These are phyloP conservation scores for Atkinsonella hypoxylon DNA, from an alignment of 2,329 filamentous ascomycete genomes.

Conservation along the genomic window DNA sequence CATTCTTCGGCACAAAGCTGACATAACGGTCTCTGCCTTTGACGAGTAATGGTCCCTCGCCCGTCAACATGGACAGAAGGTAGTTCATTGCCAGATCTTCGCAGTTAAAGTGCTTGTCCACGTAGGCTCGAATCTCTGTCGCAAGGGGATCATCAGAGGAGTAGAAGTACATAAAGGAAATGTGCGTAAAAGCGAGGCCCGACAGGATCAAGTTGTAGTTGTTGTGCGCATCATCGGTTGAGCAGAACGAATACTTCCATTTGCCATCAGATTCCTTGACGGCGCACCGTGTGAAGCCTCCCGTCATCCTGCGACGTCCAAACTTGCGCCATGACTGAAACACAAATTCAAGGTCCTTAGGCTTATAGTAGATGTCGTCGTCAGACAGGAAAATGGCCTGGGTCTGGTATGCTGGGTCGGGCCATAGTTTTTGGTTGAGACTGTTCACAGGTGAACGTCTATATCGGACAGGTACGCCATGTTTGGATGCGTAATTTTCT, in stretches of 20 bases:
- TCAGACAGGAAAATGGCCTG: conserved; percentile 28
- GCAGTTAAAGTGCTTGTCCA: conserved; percentile 27
- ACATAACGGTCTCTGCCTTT: conserved; percentile 20
- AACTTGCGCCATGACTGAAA: conserved; percentile 29
- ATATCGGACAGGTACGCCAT: conserved; percentile 22
- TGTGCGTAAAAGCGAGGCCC: conserved; percentile 25
- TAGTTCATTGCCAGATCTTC: conserved; percentile 29
- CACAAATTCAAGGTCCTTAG: conserved; percentile 26
- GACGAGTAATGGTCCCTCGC: conserved; percentile 23
- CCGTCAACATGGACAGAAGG: conserved; percentile 21
- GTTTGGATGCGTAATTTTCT: conserved; percentile 15
- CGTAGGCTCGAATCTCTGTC: conserved; percentile 22
- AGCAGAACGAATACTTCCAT: conserved; percentile 23
- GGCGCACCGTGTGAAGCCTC: conserved; percentile 25
- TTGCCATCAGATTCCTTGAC: conserved; percentile 11
- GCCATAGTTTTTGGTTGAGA: conserved; percentile 26
- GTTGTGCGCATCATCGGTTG: conserved; percentile 12
- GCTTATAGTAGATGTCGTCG: conserved; percentile 27
- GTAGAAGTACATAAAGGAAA: conserved; percentile 27
- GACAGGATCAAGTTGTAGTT: conserved; percentile 26
- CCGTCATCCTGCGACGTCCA: conserved; percentile 21
- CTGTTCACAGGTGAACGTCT: conserved; percentile 21
- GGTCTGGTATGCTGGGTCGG: conserved; percentile 24
- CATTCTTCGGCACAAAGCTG: conserved; percentile 19
- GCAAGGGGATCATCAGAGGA: conserved; percentile 21